Percentiles rank a stretch among this genome's conserved stretches.
Evolutionary conservation across 2,329 filamentous ascomycete genomes (phyloP).

Genomic region (Venturia effusa): DNA sequence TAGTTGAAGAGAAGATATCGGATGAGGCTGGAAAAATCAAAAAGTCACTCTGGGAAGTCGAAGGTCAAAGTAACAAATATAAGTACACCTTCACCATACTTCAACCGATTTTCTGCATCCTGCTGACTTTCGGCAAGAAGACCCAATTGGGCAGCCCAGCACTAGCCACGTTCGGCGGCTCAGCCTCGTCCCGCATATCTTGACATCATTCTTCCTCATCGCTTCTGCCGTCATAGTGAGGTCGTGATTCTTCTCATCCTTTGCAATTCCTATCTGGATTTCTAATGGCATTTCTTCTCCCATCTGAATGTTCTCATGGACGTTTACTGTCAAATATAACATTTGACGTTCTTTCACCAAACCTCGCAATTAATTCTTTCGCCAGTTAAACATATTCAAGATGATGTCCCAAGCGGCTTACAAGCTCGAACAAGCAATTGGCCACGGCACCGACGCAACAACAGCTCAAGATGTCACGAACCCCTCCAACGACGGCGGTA

Average conservation of each 20-base stretch:
- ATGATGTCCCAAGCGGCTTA: constrained; percentile 57
- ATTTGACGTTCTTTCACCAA: not conserved
- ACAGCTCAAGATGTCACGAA: constrained; percentile 60
- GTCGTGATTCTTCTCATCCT: not conserved
- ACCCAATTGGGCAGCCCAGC: not conserved
- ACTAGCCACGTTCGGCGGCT: not conserved
- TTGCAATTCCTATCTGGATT: too few species aligned
- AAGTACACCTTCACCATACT: too few species aligned
- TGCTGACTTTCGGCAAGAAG: not conserved
- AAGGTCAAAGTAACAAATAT: too few species aligned
- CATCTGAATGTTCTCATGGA: not conserved
- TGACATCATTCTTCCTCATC: constrained; percentile 4
- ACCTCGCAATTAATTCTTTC: not conserved
- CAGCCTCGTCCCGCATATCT: not conserved
- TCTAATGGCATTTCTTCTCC: not conserved
- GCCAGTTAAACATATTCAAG: constrained; percentile 28
- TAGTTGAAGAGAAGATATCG: too few species aligned
- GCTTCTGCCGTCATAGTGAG: not conserved
- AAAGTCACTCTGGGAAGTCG: too few species aligned
- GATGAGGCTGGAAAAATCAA: too few species aligned
- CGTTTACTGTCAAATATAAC: not conserved
- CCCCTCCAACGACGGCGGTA: constrained; percentile 35
- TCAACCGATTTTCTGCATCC: not conserved
- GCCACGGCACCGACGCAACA: constrained; percentile 54
- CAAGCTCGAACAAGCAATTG: constrained; percentile 53